Evolutionary conservation across 805 yeast species (phyloP).

Genomic region (Saturnispora sanitii): DNA sequence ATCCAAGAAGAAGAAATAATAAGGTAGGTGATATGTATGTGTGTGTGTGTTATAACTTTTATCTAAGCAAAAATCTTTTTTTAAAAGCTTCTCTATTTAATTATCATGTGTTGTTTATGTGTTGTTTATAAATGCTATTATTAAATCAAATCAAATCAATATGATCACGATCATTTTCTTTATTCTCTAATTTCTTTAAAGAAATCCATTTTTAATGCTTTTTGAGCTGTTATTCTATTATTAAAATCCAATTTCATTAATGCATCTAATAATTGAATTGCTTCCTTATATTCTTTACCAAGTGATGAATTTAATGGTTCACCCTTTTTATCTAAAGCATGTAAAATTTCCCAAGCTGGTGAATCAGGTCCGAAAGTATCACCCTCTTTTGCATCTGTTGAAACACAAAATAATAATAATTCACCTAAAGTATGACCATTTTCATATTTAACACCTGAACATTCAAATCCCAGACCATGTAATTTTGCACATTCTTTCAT

Average conservation of each 20-base stretch:
- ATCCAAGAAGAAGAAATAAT: slow-evolving; percentile 5
- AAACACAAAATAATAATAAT: slow-evolving; percentile 35
- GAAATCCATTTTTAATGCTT: slow-evolving; percentile 48
- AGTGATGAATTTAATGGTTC: slow-evolving; percentile 27
- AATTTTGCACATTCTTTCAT: slow-evolving; percentile 69
- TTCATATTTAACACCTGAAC: slow-evolving; percentile 43
- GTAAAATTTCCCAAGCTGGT: slow-evolving; percentile 56
- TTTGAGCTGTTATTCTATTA: slow-evolving; percentile 48
- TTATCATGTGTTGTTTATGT: not conserved
- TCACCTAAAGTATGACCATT: slow-evolving; percentile 29
- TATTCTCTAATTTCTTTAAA: slow-evolving; percentile 28
- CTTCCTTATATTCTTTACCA: slow-evolving; percentile 33
- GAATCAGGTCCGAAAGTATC: slow-evolving; percentile 62
- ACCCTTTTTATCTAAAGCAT: slow-evolving; percentile 36
- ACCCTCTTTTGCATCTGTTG: slow-evolving; percentile 37
- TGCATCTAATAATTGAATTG: slow-evolving; percentile 45
- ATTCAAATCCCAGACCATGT: slow-evolving; percentile 84
- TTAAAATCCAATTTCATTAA: slow-evolving; percentile 51
- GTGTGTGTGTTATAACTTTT: no score
- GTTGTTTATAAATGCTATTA: not conserved
- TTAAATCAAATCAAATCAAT: not conserved
- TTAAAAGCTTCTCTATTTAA: no score
- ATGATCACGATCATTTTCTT: not conserved
- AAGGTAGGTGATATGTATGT: not conserved
- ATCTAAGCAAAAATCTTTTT: no score